Percentiles rank a stretch among this genome's conserved stretches.
Conservation (phyloP, 2,329 filamentous ascomycete genomes). For the Byssothecium circinans region DNA sequence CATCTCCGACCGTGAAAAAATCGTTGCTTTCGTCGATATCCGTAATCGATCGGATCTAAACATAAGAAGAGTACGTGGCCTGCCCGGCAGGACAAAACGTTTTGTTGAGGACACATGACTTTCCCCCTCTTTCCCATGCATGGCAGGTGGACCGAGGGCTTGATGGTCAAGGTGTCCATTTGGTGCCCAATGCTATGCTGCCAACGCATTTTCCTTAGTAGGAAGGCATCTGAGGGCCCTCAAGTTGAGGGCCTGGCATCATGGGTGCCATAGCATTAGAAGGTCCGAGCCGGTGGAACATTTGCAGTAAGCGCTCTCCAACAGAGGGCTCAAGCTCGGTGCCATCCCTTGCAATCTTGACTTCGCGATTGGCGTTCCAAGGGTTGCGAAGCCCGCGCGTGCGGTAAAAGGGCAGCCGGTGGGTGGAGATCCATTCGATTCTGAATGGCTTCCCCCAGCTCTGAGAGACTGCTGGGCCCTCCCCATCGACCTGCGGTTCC, state of each 20-base stretch:
- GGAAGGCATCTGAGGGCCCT: constrained; percentile 28
- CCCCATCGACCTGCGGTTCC: constrained; percentile 43
- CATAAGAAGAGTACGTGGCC: constrained; percentile 4
- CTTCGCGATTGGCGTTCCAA: constrained; percentile 92
- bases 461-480: constrained; percentile 50
- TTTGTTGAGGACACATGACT: background rate
- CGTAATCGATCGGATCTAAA: constrained; percentile 10
- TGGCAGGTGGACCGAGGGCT: background rate
- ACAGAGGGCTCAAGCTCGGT: constrained; percentile 87
- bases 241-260: constrained; percentile 12
- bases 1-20: constrained; percentile 9
- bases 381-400: constrained; percentile 86
- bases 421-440: constrained; percentile 86
- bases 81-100: constrained; percentile 15
- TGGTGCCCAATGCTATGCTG: background rate
- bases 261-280: constrained; percentile 20
- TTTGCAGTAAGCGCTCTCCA: constrained; percentile 72
- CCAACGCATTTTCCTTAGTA: constrained; percentile 16
- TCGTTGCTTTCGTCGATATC: constrained; percentile 18
- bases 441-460: constrained; percentile 90
- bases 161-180: background rate
- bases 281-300: constrained; percentile 63
- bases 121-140: background rate
- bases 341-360: constrained; percentile 93
- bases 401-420: constrained; percentile 81